Evolutionary conservation across 2,329 filamentous ascomycete species (phyloP), one percentile per base, ranked within the genome.

Genomic region (Xylariaceae sp.): DNA sequence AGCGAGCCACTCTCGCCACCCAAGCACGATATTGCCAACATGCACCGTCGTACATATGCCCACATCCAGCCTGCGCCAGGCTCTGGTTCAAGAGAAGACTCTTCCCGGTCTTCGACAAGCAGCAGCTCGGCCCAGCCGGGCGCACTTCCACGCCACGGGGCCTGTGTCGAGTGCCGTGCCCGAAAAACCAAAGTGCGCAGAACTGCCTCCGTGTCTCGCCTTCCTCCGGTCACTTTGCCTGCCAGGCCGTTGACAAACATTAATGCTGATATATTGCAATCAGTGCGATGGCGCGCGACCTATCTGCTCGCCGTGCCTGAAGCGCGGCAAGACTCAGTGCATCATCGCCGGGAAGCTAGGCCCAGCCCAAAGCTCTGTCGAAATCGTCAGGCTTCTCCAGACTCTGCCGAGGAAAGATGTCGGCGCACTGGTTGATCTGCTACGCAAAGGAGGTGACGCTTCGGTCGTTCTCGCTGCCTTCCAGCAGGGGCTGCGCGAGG

Each of bases 301-400:
- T 3, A 50, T 18, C 18, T 62, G 59, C 22, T 33, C 47, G 2
- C 53, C 54, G 35, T 62, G 59, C 27, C 11, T 32, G 7, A 57
- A 47, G 44, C 57, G 59, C 27, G 52, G 49, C 2, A 14, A 45
- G 15, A 4, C 19, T 6, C 14, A 7, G 7, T 62, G 59, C 30
- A 14, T 52, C 7, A 59, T 59, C 27, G 36, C 52, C 6, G 59
- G 59, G 18, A 51, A 49, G 39, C 27, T 48, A 15, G 49, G 54
- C 27, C 44, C 54, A 14, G 52, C 49, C 10, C 54, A 51, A 3
- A 54, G 55, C 22, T 46, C 47, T 11, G 42, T 55, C 2, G 64
- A 68, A 36, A 17, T 67, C 1, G 36, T 66, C 5, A 53, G 61
- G 10, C 52, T 63, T 1, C 44, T 67, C 3, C 58, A 55, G 32